Base-by-base conservation (phyloP, 2,329 filamentous ascomycete genomes). In the Lachnellula subtilissima region DNA sequence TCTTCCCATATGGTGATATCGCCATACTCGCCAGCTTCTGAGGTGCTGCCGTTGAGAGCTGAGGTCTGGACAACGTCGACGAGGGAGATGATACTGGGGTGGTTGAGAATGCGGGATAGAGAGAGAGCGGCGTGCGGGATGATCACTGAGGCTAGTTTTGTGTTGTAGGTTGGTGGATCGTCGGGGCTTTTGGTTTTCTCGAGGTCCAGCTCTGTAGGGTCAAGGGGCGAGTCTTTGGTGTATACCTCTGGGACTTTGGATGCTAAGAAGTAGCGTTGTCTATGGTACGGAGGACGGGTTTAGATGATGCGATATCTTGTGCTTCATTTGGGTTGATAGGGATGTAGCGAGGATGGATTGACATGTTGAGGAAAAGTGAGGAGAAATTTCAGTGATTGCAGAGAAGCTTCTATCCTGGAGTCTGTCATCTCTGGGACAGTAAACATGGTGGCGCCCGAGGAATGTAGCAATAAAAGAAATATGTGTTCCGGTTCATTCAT, bases 1-100 rank as follows among this genome's bases (percentile, higher is more conserved):
- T 73, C 76, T 65, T 83, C 80, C 74, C 75, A 81, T 22, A 82
- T 67, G 15, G 78, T 65, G 57, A 74, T 69, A 48, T 69, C 69
- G 52, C 54, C 53, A 5, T 40, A 48, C 1, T 52, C 36, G 19
- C 61, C 61, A 4, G 55, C 45, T 17, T 48, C 40, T 2, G 40
- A 50, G 12, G 32, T 54, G 11, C 35, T 50, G n/a, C 60, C 62
- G 7, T 53, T 40, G 9, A 52, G 9, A 5, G 47, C 46, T 4
- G 57, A 59, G 37, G 54, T 58, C 3, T 60, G 58, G 15, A 65
- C 58, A n/a, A 69, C 61, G 35, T 68, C 67, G 57, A 69, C 59
- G 11, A 69, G 59, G 3, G 61, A 65, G 48, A 69, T 61, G 35
- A 69, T 58, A 45, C 67, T 68, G 7, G 65, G 64, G 25, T 69